A percentile compares a stretch with the other conserved stretches of the same genome.
Evolutionary conservation across 768 basidiomycete species (phyloP).

Genomic region (Saitozyma sp.): DNA sequence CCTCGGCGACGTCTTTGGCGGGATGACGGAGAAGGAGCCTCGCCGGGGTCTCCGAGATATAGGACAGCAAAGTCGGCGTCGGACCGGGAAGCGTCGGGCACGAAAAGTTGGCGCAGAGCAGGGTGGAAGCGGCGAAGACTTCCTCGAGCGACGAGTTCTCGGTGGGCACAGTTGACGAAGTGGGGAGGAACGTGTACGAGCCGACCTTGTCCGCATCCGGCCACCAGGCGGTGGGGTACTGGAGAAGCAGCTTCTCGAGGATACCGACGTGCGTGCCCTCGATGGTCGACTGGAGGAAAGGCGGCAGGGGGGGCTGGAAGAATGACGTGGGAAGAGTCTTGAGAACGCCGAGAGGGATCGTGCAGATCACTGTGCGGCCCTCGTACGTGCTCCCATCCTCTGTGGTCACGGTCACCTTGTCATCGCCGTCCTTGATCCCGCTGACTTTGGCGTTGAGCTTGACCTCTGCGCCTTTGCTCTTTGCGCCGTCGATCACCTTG

Average conservation of each 20-base stretch:
- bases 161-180: slow-evolving; percentile 6
- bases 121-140: slow-evolving; percentile 36
- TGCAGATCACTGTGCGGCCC: slow-evolving; percentile 36
- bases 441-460: slow-evolving; percentile 21
- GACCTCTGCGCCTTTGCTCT: slow-evolving; percentile 31
- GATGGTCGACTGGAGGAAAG: slow-evolving; percentile 30
- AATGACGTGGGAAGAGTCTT: slow-evolving; percentile 26
- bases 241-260: slow-evolving; percentile 46
- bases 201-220: slow-evolving; percentile 35
- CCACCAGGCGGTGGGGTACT: slow-evolving; percentile 49
- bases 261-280: slow-evolving; percentile 40
- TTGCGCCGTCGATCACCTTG: slow-evolving; percentile 28
- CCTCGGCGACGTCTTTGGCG: slow-evolving; percentile 30
- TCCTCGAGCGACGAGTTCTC: slow-evolving; percentile 27
- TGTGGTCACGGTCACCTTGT: slow-evolving; percentile 14
- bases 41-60: slow-evolving; percentile 47
- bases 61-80: slow-evolving; percentile 41
- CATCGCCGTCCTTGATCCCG: slow-evolving; percentile 13
- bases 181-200: slow-evolving; percentile 49
- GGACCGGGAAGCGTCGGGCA: slow-evolving; percentile 25
- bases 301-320: slow-evolving; percentile 36
- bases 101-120: slow-evolving; percentile 41
- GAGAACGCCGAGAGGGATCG: slow-evolving; percentile 47
- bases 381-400: slow-evolving; percentile 13
- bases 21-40: slow-evolving; percentile 26